phyloP scores from a whole-genome alignment of 805 yeast genomes.

The Priceomyces carsonii region DNA sequence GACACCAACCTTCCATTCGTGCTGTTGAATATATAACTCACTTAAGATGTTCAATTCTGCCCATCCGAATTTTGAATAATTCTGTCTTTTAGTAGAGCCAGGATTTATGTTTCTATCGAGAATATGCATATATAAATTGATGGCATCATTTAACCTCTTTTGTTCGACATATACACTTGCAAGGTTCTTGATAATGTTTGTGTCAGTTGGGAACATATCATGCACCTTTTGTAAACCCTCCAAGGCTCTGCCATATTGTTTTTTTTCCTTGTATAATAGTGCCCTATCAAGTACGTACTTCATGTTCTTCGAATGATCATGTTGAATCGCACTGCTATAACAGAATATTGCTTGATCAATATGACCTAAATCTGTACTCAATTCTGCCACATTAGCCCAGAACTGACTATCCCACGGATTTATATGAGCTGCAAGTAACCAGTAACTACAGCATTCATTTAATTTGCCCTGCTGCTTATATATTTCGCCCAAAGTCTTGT shows the following conservation, averaged over 20 bases:
- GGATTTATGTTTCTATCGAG: constrained; percentile 57
- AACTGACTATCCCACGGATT: constrained; percentile 74
- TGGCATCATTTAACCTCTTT: constrained; percentile 70
- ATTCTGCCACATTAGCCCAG: constrained; percentile 76
- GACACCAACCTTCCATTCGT: constrained; percentile 64
- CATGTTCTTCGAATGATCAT: constrained; percentile 26
- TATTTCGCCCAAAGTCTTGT: constrained; percentile 85
- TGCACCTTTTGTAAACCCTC: constrained; percentile 68
- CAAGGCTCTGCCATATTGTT: constrained; percentile 68
- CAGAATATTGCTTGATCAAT: constrained; percentile 77
- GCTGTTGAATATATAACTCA: constrained; percentile 74
- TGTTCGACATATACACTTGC: constrained; percentile 55
- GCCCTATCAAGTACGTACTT: constrained; percentile 66
- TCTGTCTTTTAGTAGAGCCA: constrained; percentile 14
- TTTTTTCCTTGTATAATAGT: constrained; percentile 62
- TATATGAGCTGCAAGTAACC: constrained; percentile 81
- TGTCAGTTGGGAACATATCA: constrained; percentile 54
- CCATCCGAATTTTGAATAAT: constrained; percentile 71
- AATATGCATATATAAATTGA: constrained; percentile 63
- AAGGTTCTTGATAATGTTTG: constrained; percentile 58
- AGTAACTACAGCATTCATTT: constrained; percentile 72
- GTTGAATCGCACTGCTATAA: constrained; percentile 45
- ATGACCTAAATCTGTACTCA: constrained; percentile 65
- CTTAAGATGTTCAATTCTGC: constrained; percentile 81
- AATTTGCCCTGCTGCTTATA: constrained; percentile 64